Conservation (phyloP, 106 monocot species). For the Dendrobium chrysotoxum region DNA sequence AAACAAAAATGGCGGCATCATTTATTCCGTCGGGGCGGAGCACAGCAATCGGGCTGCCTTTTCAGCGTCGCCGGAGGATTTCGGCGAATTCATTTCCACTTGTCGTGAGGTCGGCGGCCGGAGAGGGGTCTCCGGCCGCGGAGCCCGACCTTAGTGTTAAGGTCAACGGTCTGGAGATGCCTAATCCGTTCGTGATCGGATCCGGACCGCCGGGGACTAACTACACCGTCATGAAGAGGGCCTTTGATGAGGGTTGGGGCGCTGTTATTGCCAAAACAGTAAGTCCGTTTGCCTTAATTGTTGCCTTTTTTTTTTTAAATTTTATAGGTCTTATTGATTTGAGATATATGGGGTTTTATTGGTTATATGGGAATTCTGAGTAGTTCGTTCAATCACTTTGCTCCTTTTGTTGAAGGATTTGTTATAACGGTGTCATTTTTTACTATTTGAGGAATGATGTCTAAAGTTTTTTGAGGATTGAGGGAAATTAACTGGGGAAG, state of each 20-base stretch:
- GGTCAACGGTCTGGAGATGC: slow-evolving; percentile 92
- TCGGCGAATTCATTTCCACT: background rate
- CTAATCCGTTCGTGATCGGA: slow-evolving; percentile 97
- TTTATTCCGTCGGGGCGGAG: slow-evolving; percentile 4
- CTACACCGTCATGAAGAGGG: slow-evolving; percentile 96
- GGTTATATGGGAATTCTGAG: too few relatives aligned
- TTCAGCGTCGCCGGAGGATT: background rate
- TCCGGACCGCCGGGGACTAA: slow-evolving; percentile 97
- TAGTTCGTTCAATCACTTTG: background rate
- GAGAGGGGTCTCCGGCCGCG: slow-evolving; percentile 7
- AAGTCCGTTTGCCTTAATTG: background rate
- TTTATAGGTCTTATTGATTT: background rate
- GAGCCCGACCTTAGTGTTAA: slow-evolving; percentile 82
- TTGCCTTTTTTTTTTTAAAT: background rate
- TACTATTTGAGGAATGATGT: background rate
- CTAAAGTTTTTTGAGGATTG: background rate
- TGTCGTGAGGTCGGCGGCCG: slow-evolving; percentile 5
- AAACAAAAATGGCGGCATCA: slow-evolving; percentile 14
- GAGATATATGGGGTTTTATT: slow-evolving; percentile 20
- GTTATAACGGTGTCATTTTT: background rate
- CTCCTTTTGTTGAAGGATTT: background rate
- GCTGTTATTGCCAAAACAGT: slow-evolving; percentile 97
- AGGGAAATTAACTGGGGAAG: background rate
- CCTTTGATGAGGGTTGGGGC: slow-evolving; percentile 99
- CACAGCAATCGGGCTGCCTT: background rate